phyloP scores from a whole-genome alignment of 2,329 filamentous ascomycete genomes.

The Plenodomus tracheiphilus region DNA sequence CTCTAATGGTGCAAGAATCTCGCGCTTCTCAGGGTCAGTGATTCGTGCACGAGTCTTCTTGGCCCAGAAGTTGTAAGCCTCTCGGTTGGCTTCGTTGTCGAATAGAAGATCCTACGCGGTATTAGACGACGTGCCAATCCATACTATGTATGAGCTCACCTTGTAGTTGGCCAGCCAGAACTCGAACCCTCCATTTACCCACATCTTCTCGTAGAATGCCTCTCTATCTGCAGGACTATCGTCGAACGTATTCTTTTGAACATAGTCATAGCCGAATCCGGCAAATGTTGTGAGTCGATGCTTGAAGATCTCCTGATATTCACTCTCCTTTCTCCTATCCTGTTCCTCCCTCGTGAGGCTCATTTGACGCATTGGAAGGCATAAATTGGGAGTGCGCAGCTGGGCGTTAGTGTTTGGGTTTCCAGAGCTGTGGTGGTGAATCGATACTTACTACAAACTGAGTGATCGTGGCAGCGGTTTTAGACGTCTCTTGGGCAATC shows the following conservation, averaged over 20 bases:
- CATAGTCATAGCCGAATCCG: slow-evolving; percentile 62
- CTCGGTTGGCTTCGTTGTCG: slow-evolving; percentile 48
- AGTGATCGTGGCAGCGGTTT: slow-evolving; percentile 54
- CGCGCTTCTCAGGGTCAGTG: slow-evolving; percentile 49
- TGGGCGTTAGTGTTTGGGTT: no score
- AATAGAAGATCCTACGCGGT: slow-evolving; percentile 41
- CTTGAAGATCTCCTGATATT: slow-evolving; percentile 55
- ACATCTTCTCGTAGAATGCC: slow-evolving; percentile 49
- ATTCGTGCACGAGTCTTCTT: slow-evolving; percentile 50
- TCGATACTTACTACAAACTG: slow-evolving; percentile 72
- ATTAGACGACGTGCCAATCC: slow-evolving; percentile 29
- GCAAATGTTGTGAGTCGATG: slow-evolving; percentile 58
- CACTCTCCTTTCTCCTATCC: slow-evolving; percentile 44
- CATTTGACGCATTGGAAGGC: slow-evolving; percentile 62
- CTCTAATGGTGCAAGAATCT: slow-evolving; percentile 51
- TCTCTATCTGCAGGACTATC: slow-evolving; percentile 49
- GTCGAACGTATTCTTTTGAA: slow-evolving; percentile 58
- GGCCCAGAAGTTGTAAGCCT: slow-evolving; percentile 53
- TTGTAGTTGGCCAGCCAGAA: slow-evolving; percentile 50
- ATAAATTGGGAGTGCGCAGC: slow-evolving; percentile 68
- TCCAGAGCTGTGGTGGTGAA: no score
- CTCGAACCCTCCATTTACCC: slow-evolving; percentile 45
- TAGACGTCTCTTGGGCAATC: slow-evolving; percentile 63
- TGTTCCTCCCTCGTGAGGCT: slow-evolving; percentile 57
- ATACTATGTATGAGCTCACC: not conserved